phyloP scores from a whole-genome alignment of 768 basidiomycete species.

The Amanita jacksonii region DNA sequence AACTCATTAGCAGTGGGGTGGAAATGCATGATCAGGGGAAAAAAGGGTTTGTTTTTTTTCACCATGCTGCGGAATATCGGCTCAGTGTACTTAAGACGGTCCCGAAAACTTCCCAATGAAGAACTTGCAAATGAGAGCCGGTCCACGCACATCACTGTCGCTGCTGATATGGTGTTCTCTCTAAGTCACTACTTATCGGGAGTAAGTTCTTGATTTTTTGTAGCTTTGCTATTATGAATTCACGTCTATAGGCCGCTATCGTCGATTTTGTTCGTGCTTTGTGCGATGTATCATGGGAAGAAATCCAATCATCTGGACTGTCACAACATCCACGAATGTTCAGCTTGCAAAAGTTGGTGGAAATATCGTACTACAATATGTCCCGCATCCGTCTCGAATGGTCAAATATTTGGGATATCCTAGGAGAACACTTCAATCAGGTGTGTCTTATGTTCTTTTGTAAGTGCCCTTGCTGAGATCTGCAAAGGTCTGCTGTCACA shows the following conservation, averaged over 20 bases:
- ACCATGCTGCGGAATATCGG: background rate
- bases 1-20: slow-evolving; percentile 85
- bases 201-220: slow-evolving; percentile 38
- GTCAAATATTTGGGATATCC: slow-evolving; percentile 95
- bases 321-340: slow-evolving; percentile 93
- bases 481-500: slow-evolving; percentile 91
- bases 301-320: slow-evolving; percentile 93
- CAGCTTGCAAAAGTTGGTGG: slow-evolving; percentile 95
- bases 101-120: slow-evolving; percentile 69
- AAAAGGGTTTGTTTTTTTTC: slow-evolving; percentile 54
- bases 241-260: slow-evolving; percentile 67
- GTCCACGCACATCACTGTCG: slow-evolving; percentile 96
- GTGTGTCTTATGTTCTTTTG: slow-evolving; percentile 30
- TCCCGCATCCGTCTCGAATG: slow-evolving; percentile 94
- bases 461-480: slow-evolving; percentile 6
- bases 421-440: slow-evolving; percentile 98
- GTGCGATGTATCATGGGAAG: slow-evolving; percentile 97
- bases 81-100: slow-evolving; percentile 24
- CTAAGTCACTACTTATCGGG: slow-evolving; percentile 91
- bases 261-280: slow-evolving; percentile 96
- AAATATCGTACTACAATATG: slow-evolving; percentile 99
- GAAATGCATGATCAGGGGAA: slow-evolving; percentile 73
- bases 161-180: slow-evolving; percentile 99
- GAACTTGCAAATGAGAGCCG: slow-evolving; percentile 95
- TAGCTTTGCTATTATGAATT: background rate